These are phyloP conservation scores for Scheffersomyces titani DNA, from an alignment of 1,139 yeast species.

Conservation along the genomic window DNA sequence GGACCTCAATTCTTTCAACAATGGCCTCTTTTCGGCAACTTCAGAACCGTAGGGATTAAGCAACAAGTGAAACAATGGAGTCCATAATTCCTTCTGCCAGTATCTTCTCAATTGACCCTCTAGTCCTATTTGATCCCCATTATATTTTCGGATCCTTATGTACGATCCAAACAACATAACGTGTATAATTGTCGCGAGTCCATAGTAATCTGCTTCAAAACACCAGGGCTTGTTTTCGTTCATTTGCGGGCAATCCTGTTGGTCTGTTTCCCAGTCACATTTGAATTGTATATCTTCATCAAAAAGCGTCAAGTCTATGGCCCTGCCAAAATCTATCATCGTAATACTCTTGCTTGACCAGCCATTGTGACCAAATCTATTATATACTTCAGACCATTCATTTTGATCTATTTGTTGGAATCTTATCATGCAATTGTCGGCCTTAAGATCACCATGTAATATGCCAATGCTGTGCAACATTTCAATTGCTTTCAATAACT, in stretches of 20 bases:
- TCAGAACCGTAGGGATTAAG: conserved; percentile 55
- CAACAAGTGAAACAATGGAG: conserved; percentile 59
- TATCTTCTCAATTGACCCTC: conserved; percentile 61
- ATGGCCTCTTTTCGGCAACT: conserved; percentile 31
- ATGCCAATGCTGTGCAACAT: conserved; percentile 64
- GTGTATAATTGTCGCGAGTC: conserved; percentile 76
- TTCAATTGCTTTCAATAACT: conserved; percentile 62
- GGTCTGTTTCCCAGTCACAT: conserved; percentile 64
- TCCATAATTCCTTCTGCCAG: conserved; percentile 80
- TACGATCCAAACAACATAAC: conserved; percentile 68
- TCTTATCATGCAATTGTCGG: conserved; percentile 84
- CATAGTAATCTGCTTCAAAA: conserved; percentile 83
- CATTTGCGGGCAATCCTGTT: conserved; percentile 80
- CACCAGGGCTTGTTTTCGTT: conserved; percentile 66
- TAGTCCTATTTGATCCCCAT: conserved; percentile 34
- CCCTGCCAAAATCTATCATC: conserved; percentile 82
- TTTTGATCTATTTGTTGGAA: conserved; percentile 29
- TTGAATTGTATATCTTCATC: conserved; percentile 51
- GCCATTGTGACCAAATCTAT: conserved; percentile 33
- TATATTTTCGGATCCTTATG: conserved; percentile 43
- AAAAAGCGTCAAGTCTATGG: conserved; percentile 68
- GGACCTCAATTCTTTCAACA: conserved; percentile 34
- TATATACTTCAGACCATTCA: conserved; percentile 26
- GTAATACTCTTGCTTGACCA: conserved; percentile 62
- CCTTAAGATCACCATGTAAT: conserved; percentile 83